A percentile compares a stretch with the other conserved stretches of the same genome.
Evolutionary conservation across 768 basidiomycete species (phyloP).

Genomic region (Kwoniella sp.): DNA sequence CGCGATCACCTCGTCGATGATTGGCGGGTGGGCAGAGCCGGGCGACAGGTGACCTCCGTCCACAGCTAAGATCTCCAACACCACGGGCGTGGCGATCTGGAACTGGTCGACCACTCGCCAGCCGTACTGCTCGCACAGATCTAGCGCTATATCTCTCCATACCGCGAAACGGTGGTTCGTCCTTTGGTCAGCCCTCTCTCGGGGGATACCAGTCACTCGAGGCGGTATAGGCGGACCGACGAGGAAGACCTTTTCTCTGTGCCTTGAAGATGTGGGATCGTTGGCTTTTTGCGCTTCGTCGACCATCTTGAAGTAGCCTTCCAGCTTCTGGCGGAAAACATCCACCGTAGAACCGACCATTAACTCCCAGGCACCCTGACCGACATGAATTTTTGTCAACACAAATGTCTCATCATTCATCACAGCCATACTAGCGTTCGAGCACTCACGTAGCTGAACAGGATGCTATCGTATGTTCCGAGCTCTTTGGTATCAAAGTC

Average conservation of each 20-base stretch:
- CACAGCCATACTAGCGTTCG: too few relatives aligned
- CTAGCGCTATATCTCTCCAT: constrained; percentile 7
- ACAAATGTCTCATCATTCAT: too few relatives aligned
- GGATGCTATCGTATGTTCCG: not conserved
- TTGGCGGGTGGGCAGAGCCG: constrained; percentile 12
- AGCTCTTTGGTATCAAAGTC: not conserved
- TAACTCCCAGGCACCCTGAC: not conserved
- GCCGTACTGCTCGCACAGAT: constrained; percentile 3
- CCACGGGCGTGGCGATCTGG: constrained; percentile 16
- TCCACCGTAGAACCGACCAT: not conserved
- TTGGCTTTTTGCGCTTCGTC: not conserved
- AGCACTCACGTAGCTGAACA: constrained; percentile 2
- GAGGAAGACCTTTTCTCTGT: not conserved
- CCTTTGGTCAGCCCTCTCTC: constrained; percentile 15
- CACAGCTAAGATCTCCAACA: constrained; percentile 16
- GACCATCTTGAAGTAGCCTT: not conserved
- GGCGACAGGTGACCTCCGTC: constrained; percentile 22
- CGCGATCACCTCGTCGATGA: constrained; percentile 23
- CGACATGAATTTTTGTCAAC: not conserved
- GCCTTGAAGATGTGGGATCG: not conserved
- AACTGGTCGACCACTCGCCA: constrained; percentile 25
- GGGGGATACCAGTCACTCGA: not conserved
- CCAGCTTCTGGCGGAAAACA: not conserved
- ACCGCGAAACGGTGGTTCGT: constrained; percentile 18
- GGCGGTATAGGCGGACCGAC: constrained; percentile 1